phyloP scores from a whole-genome alignment of 495 filamentous ascomycete genomes.

The Lophiostoma macrostomum region DNA sequence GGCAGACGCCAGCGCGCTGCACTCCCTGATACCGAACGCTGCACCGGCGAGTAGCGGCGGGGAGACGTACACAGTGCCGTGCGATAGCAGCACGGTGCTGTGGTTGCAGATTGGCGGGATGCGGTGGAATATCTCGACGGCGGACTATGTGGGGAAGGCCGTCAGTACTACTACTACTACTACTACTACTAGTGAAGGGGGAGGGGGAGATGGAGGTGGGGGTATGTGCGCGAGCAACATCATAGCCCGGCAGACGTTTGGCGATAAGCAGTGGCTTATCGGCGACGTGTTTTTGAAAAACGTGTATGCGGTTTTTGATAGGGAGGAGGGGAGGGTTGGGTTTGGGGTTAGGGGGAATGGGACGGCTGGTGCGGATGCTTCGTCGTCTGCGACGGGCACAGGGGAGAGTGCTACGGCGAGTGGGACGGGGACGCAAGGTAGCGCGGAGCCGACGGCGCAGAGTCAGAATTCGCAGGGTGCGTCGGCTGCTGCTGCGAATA shows the following conservation, averaged over 20 bases:
- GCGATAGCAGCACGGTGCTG: slow-evolving; percentile 55
- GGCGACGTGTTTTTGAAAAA: slow-evolving; percentile 87
- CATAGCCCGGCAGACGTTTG: slow-evolving; percentile 46
- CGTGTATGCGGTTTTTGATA: slow-evolving; percentile 83
- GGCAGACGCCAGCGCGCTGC: slow-evolving; percentile 60
- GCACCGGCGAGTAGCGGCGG: slow-evolving; percentile 48
- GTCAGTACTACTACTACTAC: too few relatives aligned
- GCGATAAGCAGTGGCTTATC: slow-evolving; percentile 62
- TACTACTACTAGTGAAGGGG: too few relatives aligned
- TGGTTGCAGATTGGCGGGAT: slow-evolving; percentile 55
- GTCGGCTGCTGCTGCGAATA: too few relatives aligned
- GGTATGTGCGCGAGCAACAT: slow-evolving; percentile 65
- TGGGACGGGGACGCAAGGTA: too few relatives aligned
- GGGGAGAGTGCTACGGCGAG: background rate
- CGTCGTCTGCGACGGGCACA: background rate
- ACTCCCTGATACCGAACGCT: slow-evolving; percentile 63
- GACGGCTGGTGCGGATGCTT: background rate
- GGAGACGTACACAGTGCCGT: slow-evolving; percentile 66
- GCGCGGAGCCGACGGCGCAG: too few relatives aligned
- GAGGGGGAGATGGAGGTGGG: slow-evolving; percentile 40
- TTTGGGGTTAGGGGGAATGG: slow-evolving; percentile 24
- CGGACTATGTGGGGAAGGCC: slow-evolving; percentile 76
- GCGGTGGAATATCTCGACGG: slow-evolving; percentile 61
- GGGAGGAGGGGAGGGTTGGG: slow-evolving; percentile 40
- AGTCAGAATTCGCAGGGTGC: too few relatives aligned